These are phyloP conservation scores for Filobasidium floriforme DNA, from an alignment of 768 basidiomycete species.

Conservation along the genomic window DNA sequence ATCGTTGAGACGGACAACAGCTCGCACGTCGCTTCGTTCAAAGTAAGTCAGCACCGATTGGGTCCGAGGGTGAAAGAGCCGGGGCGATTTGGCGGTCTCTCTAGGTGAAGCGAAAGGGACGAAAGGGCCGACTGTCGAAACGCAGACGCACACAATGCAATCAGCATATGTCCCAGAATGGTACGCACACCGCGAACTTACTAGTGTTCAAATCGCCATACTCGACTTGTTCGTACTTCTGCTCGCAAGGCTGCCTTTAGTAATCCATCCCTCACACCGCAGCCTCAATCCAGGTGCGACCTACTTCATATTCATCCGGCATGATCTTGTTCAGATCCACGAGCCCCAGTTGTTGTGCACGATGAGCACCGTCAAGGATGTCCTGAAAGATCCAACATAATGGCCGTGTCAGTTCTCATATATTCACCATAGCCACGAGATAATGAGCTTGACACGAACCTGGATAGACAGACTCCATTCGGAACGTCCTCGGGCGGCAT, in stretches of 20 bases:
- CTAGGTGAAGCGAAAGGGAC: slow-evolving; percentile 92
- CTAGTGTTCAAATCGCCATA: slow-evolving; percentile 60
- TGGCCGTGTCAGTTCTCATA: too few species aligned
- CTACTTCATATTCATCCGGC: slow-evolving; percentile 19
- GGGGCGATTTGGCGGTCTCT: slow-evolving; percentile 51
- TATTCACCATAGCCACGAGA: too few species aligned
- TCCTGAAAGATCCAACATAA: slow-evolving; percentile 52
- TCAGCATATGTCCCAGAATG: slow-evolving; percentile 60
- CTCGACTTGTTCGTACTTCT: slow-evolving; percentile 80
- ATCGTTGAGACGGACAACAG: slow-evolving; percentile 90
- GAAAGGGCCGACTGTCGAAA: slow-evolving; percentile 35
- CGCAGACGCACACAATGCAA: slow-evolving; percentile 30
- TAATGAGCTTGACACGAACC: slow-evolving; percentile 52
- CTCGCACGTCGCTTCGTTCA: slow-evolving; percentile 71
- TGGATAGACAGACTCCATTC: slow-evolving; percentile 92
- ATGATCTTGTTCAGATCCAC: slow-evolving; percentile 57
- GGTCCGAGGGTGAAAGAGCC: slow-evolving; percentile 54
- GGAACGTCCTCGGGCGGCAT: slow-evolving; percentile 83
- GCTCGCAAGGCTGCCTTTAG: neutral
- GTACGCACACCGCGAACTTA: slow-evolving; percentile 82
- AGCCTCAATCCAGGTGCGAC: slow-evolving; percentile 43
- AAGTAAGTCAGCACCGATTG: slow-evolving; percentile 89
- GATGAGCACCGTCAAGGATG: slow-evolving; percentile 84
- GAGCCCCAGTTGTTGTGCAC: slow-evolving; percentile 41
- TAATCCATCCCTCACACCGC: neutral